Percentiles rank a stretch among this genome's conserved stretches.
Conservation (phyloP, 2,329 filamentous ascomycete species). For the Fusarium liriodendri region DNA sequence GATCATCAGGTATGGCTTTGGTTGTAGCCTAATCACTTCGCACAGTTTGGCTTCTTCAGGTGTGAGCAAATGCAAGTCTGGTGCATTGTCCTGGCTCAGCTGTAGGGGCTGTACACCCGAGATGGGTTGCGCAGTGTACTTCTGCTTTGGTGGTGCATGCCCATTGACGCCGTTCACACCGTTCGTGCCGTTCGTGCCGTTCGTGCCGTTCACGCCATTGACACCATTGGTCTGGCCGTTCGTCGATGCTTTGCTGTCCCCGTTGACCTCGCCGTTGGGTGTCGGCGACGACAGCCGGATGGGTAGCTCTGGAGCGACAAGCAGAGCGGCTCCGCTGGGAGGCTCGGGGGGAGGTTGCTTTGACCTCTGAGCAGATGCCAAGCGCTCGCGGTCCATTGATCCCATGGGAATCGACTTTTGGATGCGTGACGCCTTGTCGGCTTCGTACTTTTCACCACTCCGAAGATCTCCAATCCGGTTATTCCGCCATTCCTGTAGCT, state of each 20-base stretch:
- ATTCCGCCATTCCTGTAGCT: constrained; percentile 93
- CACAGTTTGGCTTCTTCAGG: constrained; percentile 89
- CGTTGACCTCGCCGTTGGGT: constrained; percentile 53
- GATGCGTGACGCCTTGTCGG: constrained; percentile 82
- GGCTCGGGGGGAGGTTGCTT: constrained; percentile 77
- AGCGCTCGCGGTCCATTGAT: constrained; percentile 82
- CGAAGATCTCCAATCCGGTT: constrained; percentile 86
- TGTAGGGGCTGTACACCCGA: constrained; percentile 72
- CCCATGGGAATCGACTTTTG: constrained; percentile 79
- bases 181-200: constrained; percentile 55
- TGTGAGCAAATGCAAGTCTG: constrained; percentile 87
- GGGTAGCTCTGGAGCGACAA: constrained; percentile 84
- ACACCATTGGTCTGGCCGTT: constrained; percentile 65
- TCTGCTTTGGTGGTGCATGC: constrained; percentile 56
- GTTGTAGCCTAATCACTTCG: constrained; percentile 83
- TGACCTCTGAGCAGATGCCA: constrained; percentile 77
- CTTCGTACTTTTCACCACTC: constrained; percentile 91
- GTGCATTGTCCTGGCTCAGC: constrained; percentile 79
- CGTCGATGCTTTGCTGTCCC: constrained; percentile 63
- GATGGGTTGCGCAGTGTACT: constrained; percentile 66
- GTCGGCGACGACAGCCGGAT: constrained; percentile 61
- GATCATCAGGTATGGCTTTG: constrained; percentile 94
- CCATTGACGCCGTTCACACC: constrained; percentile 54
- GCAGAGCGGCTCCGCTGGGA: constrained; percentile 77
- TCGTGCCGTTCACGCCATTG: constrained; percentile 61